A percentile compares a stretch with the other conserved stretches of the same genome.
Conservation (phyloP, 345 rosid genomes). For the Gossypium sturtianum region DNA sequence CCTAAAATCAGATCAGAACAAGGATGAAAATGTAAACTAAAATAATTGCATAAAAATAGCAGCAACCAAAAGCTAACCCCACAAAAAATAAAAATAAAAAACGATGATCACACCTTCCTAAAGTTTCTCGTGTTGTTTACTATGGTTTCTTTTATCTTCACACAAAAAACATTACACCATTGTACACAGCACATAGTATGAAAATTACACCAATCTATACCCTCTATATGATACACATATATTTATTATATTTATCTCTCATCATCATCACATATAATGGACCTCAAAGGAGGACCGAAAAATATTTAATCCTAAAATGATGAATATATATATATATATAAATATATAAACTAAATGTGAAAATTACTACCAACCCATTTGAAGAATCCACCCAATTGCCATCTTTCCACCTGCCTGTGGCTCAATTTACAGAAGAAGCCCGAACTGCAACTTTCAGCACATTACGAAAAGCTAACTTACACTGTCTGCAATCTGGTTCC, state of each 20-base stretch:
- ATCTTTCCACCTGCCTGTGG: slow-evolving; percentile 30
- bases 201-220: slow-evolving; percentile 36
- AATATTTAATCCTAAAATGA: slow-evolving; percentile 31
- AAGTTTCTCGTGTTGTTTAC: neutral
- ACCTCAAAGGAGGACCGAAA: slow-evolving; percentile 12
- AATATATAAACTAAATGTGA: slow-evolving; percentile 24
- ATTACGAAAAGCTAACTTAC: slow-evolving; percentile 16
- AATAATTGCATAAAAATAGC: too few relatives aligned
- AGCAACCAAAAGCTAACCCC: too few relatives aligned
- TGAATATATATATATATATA: slow-evolving; percentile 3
- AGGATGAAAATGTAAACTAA: neutral
- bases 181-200: slow-evolving; percentile 25
- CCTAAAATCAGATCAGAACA: neutral
- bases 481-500: slow-evolving; percentile 30
- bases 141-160: slow-evolving; percentile 21
- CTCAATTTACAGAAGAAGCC: slow-evolving; percentile 45
- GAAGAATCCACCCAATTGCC: slow-evolving; percentile 22
- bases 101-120: neutral
- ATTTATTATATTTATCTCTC: slow-evolving; percentile 10
- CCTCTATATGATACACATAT: slow-evolving; percentile 41
- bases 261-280: slow-evolving; percentile 27
- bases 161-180: slow-evolving; percentile 30
- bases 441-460: slow-evolving; percentile 23
- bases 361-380: slow-evolving; percentile 32
- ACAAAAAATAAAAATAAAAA: too few relatives aligned